A percentile compares a stretch with the other conserved stretches of the same genome.
These are phyloP conservation scores for Acanthamoeba rhysodes DNA, from an alignment of 208 protist species.

Conservation along the genomic window DNA sequence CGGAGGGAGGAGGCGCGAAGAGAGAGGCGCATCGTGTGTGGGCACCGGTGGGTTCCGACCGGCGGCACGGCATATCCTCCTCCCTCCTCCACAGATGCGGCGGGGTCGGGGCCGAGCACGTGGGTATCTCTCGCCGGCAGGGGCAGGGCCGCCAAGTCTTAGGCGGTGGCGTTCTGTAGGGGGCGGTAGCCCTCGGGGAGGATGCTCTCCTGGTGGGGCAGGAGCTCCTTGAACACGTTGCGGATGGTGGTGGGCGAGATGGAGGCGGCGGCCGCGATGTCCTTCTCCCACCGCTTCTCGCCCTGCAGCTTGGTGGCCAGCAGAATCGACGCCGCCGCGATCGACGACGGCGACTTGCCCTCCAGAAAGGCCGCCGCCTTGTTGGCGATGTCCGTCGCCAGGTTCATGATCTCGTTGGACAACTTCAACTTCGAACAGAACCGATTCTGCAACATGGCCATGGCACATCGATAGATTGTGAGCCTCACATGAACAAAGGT, in stretches of 20 bases:
- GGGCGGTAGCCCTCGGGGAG: slow-evolving; percentile 16
- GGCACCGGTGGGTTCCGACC: too few species aligned
- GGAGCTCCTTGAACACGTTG: not conserved
- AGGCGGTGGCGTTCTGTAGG: slow-evolving; percentile 1
- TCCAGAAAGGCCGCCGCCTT: slow-evolving; percentile 8
- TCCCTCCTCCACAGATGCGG: too few species aligned
- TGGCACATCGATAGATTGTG: not conserved
- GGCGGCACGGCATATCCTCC: too few species aligned
- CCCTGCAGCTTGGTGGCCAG: slow-evolving; percentile 20
- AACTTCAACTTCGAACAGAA: slow-evolving; percentile 33
- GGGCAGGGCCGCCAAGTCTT: too few species aligned
- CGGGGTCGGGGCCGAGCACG: too few species aligned
- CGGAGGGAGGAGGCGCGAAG: too few species aligned
- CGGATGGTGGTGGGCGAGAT: not conserved
- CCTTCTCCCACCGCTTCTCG: not conserved
- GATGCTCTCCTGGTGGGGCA: not conserved
- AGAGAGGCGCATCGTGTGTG: too few species aligned
- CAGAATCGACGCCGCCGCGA: slow-evolving; percentile 4
- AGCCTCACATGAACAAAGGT: not conserved
- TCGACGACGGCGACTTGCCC: not conserved
- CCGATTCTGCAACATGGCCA: not conserved
- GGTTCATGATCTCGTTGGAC: not conserved
- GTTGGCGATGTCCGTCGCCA: not conserved
- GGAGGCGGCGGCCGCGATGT: slow-evolving; percentile 4
- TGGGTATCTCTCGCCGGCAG: too few species aligned